Evolutionary conservation across 2,329 filamentous ascomycete genomes (phyloP), one percentile per base, ranked within the genome.

Genomic region (Leptodontidium sp.): DNA sequence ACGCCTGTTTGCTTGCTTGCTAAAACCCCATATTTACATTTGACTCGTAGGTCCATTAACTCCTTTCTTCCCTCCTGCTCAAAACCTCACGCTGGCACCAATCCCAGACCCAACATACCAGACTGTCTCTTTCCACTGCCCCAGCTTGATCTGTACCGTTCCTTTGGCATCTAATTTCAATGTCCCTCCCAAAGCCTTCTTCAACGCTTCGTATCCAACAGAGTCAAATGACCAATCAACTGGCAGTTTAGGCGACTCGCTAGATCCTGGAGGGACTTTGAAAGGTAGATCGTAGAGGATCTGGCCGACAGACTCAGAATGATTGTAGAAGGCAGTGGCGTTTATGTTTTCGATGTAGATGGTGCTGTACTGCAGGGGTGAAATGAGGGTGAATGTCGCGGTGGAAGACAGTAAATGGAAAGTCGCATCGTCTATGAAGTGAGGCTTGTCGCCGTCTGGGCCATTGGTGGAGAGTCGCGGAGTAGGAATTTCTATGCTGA

Each of bases 371-470:
- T 84, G 81, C 9, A 98, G 83, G 0, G 96, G 96, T 0, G 94
- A 98, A 49, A 90, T 85, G 26, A 98, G 85, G 0, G 88, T 90
- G 79, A 99, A 98, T 0, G 91, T 89, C 3, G 95, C 95, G 0
- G 93, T 94, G 0, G 93, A 97, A 17, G 93, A 92, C 71, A 96
- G 86, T 64, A 98, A 81, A 81, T 98, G 94, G 80, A 99, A 90
- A 7, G 90, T 95, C 12, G 94, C 93, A 74, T 93, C 90, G 77
- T 91, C 88, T 74, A 99, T 93, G 79, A 98, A 98, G 72, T 89
- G 88, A 0, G 86, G 81, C 35, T 81, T 81, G 35, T 78, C 80
- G 68, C 78, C 77, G 29, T 79, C 80, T 61, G 77, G 81, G 29
- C 85, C 84, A 17, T 89, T 90, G 1, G 88, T 80, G 1, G 83